These are phyloP conservation scores for Hansenula lynferdii DNA, from an alignment of 1,139 yeast genomes.

Conservation along the genomic window DNA sequence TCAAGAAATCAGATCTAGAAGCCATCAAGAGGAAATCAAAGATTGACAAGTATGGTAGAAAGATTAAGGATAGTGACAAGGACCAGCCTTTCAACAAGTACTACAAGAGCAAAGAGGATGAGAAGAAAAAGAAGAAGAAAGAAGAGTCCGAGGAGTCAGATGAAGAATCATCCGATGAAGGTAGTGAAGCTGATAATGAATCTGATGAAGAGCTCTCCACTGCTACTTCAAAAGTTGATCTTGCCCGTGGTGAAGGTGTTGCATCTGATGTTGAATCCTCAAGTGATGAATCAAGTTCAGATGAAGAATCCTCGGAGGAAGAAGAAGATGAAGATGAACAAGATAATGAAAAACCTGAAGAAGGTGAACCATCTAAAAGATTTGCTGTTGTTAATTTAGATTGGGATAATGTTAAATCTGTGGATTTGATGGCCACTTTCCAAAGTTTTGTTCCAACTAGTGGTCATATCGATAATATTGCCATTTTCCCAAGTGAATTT, in stretches of 20 bases:
- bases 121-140: slow-evolving; percentile 21
- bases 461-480: slow-evolving; percentile 65
- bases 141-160: too few species aligned
- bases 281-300: slow-evolving; percentile 34
- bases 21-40: slow-evolving; percentile 54
- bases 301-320: slow-evolving; percentile 36
- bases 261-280: slow-evolving; percentile 32
- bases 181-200: slow-evolving; percentile 15
- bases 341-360: slow-evolving; percentile 57
- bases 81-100: slow-evolving; percentile 56
- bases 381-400: slow-evolving; percentile 95
- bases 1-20: slow-evolving; percentile 65
- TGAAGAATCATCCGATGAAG: too few species aligned
- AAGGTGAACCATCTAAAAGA: slow-evolving; percentile 77
- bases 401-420: slow-evolving; percentile 90
- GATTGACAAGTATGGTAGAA: slow-evolving; percentile 87
- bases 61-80: slow-evolving; percentile 39
- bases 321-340: slow-evolving; percentile 56
- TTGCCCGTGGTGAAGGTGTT: slow-evolving; percentile 73
- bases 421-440: slow-evolving; percentile 87
- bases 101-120: slow-evolving; percentile 33
- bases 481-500: slow-evolving; percentile 86
- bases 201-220: slow-evolving; percentile 23
- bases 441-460: slow-evolving; percentile 78
- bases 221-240: slow-evolving; percentile 37